Evolutionary conservation across 768 basidiomycete species (phyloP).

Genomic region (Podaxis rugospora): DNA sequence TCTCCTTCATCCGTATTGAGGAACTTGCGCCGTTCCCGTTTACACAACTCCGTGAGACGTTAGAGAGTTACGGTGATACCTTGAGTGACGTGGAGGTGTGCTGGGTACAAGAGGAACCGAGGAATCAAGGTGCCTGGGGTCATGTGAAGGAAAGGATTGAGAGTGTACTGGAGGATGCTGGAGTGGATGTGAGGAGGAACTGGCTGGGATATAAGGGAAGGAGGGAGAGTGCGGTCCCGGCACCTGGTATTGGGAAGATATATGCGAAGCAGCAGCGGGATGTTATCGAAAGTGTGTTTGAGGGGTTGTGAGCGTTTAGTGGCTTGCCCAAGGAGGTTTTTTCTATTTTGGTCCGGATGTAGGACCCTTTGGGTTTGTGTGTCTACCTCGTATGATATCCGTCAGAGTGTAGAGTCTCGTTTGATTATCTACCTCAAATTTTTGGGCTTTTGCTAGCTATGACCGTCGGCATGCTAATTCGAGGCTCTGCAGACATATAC

Average conservation of each 20-base stretch:
- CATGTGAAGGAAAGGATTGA: slow-evolving; percentile 61
- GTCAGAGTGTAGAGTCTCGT: background rate
- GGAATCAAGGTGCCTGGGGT: slow-evolving; percentile 79
- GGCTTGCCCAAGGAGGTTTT: background rate
- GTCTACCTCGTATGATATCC: background rate
- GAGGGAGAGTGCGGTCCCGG: slow-evolving; percentile 69
- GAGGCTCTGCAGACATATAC: no score
- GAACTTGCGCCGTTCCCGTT: slow-evolving; percentile 91
- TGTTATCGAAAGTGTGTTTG: slow-evolving; percentile 57
- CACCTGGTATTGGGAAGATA: slow-evolving; percentile 66
- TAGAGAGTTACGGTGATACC: slow-evolving; percentile 37
- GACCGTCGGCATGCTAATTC: no score
- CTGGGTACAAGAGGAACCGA: slow-evolving; percentile 88
- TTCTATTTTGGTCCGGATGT: background rate
- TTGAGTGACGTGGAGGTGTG: slow-evolving; percentile 33
- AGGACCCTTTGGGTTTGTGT: background rate
- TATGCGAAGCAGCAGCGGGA: slow-evolving; percentile 63
- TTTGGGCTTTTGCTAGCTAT: no score
- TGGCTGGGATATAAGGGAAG: slow-evolving; percentile 59
- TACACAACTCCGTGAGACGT: slow-evolving; percentile 35
- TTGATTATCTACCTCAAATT: background rate
- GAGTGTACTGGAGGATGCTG: slow-evolving; percentile 41
- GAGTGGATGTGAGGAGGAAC: slow-evolving; percentile 17
- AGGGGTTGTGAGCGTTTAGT: slow-evolving; percentile 27
- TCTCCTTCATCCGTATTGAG: slow-evolving; percentile 77